phyloP scores from a whole-genome alignment of 1,139 yeast species.

The Groenewaldozyma auringiensis region DNA sequence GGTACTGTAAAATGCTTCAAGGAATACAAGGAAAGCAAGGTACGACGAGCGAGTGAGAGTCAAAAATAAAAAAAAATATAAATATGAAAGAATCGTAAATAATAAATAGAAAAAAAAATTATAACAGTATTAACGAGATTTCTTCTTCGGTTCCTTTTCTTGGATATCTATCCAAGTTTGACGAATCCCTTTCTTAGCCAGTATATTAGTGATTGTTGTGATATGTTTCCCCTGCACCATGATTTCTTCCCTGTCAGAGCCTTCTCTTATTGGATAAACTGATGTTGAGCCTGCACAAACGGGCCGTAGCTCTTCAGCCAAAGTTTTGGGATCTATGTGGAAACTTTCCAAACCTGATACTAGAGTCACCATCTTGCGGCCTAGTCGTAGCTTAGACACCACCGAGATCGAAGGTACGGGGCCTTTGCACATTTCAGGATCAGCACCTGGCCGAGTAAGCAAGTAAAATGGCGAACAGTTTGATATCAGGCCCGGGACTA shows the following conservation, averaged over 20 bases:
- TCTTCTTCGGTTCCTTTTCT: constrained; percentile 43
- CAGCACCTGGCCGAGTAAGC: constrained; percentile 40
- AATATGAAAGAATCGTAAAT: neutral
- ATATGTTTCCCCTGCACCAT: constrained; percentile 90
- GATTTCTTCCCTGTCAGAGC: constrained; percentile 49
- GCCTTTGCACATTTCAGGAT: constrained; percentile 42
- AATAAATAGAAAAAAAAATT: too few relatives aligned
- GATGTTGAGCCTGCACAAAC: constrained; percentile 89
- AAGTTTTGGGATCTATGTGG: constrained; percentile 52
- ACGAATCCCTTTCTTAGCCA: constrained; percentile 61
- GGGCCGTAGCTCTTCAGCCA: constrained; percentile 63
- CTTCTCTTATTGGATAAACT: constrained; percentile 41
- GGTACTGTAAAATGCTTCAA: constrained; percentile 43
- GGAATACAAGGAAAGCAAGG: constrained; percentile 25
- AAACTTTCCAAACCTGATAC: constrained; percentile 64
- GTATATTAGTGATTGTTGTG: constrained; percentile 46
- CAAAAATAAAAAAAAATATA: constrained; percentile 1
- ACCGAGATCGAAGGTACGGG: constrained; percentile 59
- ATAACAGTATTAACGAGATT: constrained; percentile 17
- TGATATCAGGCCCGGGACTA: constrained; percentile 42
- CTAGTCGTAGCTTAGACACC: constrained; percentile 69
- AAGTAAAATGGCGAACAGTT: constrained; percentile 50
- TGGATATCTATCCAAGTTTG: constrained; percentile 56
- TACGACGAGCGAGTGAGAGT: neutral
- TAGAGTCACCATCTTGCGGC: constrained; percentile 72